Conservation (phyloP, 805 yeast genomes). For the Nakazawaea ernobii region DNA sequence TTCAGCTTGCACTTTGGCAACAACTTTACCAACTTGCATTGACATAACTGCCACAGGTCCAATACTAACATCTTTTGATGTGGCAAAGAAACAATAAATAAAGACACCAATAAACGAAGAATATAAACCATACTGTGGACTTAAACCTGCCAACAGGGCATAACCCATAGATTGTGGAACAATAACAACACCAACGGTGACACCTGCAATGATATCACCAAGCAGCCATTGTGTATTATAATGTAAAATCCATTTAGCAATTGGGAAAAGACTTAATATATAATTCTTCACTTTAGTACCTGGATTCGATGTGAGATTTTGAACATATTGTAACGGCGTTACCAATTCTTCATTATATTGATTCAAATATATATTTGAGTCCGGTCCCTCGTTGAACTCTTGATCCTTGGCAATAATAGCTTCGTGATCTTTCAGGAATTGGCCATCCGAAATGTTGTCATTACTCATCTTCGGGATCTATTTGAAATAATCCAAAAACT, state of each 20-base stretch:
- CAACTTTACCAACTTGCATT: slow-evolving; percentile 72
- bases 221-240: slow-evolving; percentile 77
- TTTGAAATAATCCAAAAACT: too few species aligned
- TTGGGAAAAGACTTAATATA: slow-evolving; percentile 66
- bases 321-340: slow-evolving; percentile 20
- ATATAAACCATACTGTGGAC: slow-evolving; percentile 82
- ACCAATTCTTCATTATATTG: slow-evolving; percentile 22
- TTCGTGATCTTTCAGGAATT: background rate
- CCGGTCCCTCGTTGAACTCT: background rate
- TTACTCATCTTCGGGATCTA: too few species aligned
- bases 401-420: background rate
- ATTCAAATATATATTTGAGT: background rate
- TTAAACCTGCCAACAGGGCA: slow-evolving; percentile 77
- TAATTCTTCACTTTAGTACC: slow-evolving; percentile 37
- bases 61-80: slow-evolving; percentile 91
- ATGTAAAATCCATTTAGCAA: slow-evolving; percentile 76
- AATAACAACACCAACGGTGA: slow-evolving; percentile 87
- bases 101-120: slow-evolving; percentile 90
- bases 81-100: slow-evolving; percentile 85
- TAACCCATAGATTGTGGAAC: slow-evolving; percentile 97
- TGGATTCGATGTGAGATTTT: slow-evolving; percentile 31
- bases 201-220: slow-evolving; percentile 84
- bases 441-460: background rate
- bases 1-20: slow-evolving; percentile 53
- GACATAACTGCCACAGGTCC: slow-evolving; percentile 99